These are phyloP conservation scores for Maudiozyma turicensis DNA, from an alignment of 805 yeast species.

Conservation along the genomic window DNA sequence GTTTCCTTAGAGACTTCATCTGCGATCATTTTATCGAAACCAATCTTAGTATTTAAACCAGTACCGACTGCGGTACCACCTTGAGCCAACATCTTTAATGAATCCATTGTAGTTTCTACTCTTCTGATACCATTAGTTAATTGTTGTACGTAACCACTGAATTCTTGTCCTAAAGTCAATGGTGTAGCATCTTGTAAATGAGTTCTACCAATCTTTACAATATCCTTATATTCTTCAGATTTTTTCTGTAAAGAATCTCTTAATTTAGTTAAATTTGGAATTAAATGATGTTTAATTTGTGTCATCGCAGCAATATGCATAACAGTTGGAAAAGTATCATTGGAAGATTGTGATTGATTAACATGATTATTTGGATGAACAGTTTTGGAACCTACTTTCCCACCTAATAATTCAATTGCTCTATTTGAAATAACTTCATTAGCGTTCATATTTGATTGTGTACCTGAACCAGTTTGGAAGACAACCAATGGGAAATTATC, in stretches of 20 bases:
- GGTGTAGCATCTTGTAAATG: slow-evolving; percentile 99
- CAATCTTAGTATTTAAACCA: slow-evolving; percentile 88
- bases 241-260: slow-evolving; percentile 72
- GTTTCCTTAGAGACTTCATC: slow-evolving; percentile 76
- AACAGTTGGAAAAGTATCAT: slow-evolving; percentile 98
- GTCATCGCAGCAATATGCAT: slow-evolving; percentile 98
- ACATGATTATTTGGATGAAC: slow-evolving; percentile 99
- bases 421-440: slow-evolving; percentile 97
- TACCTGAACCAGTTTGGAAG: slow-evolving; percentile 98
- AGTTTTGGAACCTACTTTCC: slow-evolving; percentile 78
- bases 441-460: slow-evolving; percentile 98
- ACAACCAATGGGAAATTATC: slow-evolving; percentile 97
- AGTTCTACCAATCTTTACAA: slow-evolving; percentile 97
- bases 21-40: slow-evolving; percentile 83
- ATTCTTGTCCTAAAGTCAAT: slow-evolving; percentile 94
- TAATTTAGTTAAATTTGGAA: slow-evolving; percentile 72
- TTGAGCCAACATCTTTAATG: slow-evolving; percentile 80
- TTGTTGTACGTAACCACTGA: slow-evolving; percentile 93
- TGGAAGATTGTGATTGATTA: slow-evolving; percentile 97
- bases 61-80: slow-evolving; percentile 99
- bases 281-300: slow-evolving; percentile 63
- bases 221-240: slow-evolving; percentile 72
- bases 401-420: slow-evolving; percentile 94
- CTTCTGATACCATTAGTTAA: slow-evolving; percentile 82
- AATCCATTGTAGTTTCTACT: slow-evolving; percentile 66